Base-by-base conservation (phyloP, 805 yeast genomes). In the Candida insectalens region DNA sequence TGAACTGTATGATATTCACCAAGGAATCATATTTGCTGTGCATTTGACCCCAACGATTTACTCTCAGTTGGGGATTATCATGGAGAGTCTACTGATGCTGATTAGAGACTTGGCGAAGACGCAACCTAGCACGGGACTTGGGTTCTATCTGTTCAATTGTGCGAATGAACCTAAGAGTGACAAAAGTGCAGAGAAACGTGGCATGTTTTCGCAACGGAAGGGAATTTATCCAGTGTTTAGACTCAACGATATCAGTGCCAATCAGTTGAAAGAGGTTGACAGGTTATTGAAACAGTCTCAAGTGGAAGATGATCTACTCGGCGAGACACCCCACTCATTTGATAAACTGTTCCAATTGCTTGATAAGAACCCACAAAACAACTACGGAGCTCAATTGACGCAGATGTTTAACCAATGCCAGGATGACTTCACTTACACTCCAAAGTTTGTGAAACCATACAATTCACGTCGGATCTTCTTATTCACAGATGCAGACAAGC, bases 401-500 rank as follows among this genome's bases (percentile, higher is more conserved):
- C 53, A 54, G 6, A 62, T 77, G 6, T 60, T 85, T 29, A 63
- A 62, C 22, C 60, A 62, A 16, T 55, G 78, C 6, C 67, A 74
- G 35, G 77, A 73, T 34, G 78, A 75, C 38, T 76, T 81, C 40
- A 47, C 59, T 12, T 50, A 60, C 25, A 51, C 55, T 4, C 60
- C 60, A 13, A 51, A 52, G 10, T 57, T 48, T 23, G 70, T 67
- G 27, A 61, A 57, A 33, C 49, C 51, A 17, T 78, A 67, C 50
- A 71, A 72, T 32, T 66, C 65, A 29, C 72, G 70, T 42, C 76
- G 80, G 45, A 56, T 83, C 3, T 69, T 84, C 42, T 58, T 85
- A 49, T 72, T 87, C 47, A 83, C 95, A 0, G 81, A 78, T 49
- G 75, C 79, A 50, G 92, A 81, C 43, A 56, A 55, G 30, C 96